A percentile compares a stretch with the other conserved stretches of the same genome.
Conservation (phyloP, 768 basidiomycete genomes). For the Amanita inopinata region DNA sequence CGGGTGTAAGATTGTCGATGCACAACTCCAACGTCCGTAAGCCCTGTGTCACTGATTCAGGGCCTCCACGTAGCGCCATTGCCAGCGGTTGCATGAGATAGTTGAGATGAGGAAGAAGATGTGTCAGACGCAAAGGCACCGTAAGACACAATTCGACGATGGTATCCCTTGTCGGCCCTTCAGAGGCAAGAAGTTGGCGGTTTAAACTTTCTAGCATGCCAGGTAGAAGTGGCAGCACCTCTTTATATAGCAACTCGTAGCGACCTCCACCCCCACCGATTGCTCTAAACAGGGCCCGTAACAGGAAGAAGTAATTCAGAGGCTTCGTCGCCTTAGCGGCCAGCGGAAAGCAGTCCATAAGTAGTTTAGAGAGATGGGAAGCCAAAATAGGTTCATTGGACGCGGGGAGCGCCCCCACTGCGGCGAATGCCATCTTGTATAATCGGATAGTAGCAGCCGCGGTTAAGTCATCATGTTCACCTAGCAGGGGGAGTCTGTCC, state of each 20-base stretch:
- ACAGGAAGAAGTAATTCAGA: constrained; percentile 84
- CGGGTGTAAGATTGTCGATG: constrained; percentile 96
- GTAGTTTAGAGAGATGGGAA: constrained; percentile 81
- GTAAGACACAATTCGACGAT: constrained; percentile 96
- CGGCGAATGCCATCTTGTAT: constrained; percentile 92
- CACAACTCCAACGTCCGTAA: constrained; percentile 95
- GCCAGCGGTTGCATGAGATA: constrained; percentile 97
- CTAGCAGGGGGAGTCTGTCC: constrained; percentile 70
- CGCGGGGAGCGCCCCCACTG: constrained; percentile 63
- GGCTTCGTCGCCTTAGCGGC: constrained; percentile 89
- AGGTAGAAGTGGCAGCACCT: constrained; percentile 89
- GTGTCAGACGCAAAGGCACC: constrained; percentile 89
- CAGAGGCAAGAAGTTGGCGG: constrained; percentile 77
- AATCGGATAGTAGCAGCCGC: constrained; percentile 81
- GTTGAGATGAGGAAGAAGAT: constrained; percentile 88
- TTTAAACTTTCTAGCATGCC: constrained; percentile 96
- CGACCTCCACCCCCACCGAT: constrained; percentile 88
- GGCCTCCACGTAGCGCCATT: constrained; percentile 75
- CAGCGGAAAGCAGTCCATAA: constrained; percentile 94
- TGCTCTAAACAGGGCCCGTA: constrained; percentile 86
- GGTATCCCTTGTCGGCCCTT: constrained; percentile 78
- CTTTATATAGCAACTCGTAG: constrained; percentile 92
- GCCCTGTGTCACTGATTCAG: constrained; percentile 91
- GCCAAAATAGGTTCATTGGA: constrained; percentile 91
- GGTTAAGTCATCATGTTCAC: constrained; percentile 73